Percentiles rank a stretch among this genome's conserved stretches.
These are phyloP conservation scores for Phytophthora ohioensis DNA, from an alignment of 352 stramenopile genomes.

Conservation along the genomic window DNA sequence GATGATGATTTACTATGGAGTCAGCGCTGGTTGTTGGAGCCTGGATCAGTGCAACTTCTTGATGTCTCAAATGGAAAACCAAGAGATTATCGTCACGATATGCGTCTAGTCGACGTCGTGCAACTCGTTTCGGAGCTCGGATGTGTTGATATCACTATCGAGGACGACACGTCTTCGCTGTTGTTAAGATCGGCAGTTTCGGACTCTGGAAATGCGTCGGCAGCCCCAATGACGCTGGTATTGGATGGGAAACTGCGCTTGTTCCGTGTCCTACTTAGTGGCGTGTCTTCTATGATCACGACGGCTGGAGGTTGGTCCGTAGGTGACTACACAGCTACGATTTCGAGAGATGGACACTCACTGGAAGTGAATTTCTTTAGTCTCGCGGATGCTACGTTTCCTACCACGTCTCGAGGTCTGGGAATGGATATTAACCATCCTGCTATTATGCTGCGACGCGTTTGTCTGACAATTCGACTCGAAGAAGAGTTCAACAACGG, in stretches of 20 bases:
- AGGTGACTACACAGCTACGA: slow-evolving; percentile 21
- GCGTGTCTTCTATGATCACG: slow-evolving; percentile 22
- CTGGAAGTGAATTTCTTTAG: slow-evolving; percentile 17
- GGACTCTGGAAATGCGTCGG: neutral
- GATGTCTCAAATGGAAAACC: neutral
- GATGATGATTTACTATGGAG: slow-evolving; percentile 28
- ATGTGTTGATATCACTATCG: slow-evolving; percentile 22
- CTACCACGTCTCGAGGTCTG: too few species aligned
- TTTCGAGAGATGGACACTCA: slow-evolving; percentile 1
- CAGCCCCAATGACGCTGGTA: slow-evolving; percentile 28
- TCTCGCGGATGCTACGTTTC: neutral
- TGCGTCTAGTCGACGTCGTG: slow-evolving; percentile 11
- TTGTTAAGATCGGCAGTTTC: slow-evolving; percentile 20
- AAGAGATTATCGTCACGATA: neutral
- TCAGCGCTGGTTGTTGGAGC: slow-evolving; percentile 34
- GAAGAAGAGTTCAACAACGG: neutral
- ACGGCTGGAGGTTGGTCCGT: slow-evolving; percentile 22
- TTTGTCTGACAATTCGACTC: slow-evolving; percentile 9
- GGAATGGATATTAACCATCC: neutral
- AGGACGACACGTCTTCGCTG: slow-evolving; percentile 11
- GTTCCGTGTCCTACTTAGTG: slow-evolving; percentile 43
- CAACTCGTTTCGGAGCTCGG: slow-evolving; percentile 24
- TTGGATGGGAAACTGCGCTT: slow-evolving; percentile 37
- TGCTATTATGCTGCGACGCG: slow-evolving; percentile 2
- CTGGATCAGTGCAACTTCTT: slow-evolving; percentile 18